Evolutionary conservation across 1,284 basidiomycete genomes (phyloP), one percentile per base, ranked within the genome.

Genomic region (Ganoderma meredithae): DNA sequence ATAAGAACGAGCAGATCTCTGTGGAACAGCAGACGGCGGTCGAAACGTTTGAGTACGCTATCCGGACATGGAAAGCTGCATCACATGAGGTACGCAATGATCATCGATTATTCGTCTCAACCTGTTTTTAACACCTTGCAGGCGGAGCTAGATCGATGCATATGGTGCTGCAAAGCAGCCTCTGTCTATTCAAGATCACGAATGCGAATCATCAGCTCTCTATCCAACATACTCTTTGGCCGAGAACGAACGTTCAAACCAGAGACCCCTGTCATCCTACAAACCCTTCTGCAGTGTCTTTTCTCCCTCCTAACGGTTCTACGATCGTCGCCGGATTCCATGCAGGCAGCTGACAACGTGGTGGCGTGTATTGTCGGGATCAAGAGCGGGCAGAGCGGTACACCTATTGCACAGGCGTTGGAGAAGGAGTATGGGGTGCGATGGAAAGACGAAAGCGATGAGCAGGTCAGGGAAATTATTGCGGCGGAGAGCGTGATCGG

Each of bases 161-260:
- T 90, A 36, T 93, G 90, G 90, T 92, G 90, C 73, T 88, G 86
- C 70, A 86, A 86, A 73, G 89, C 89, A 2, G 86, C 83, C 0
- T 77, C 81, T 6, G 79, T 81, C 15, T 74, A 81, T 13, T 82
- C 83, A 13, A 72, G 73, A 10, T 78, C 84, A 64, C 83, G 87
- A 31, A 80, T 82, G 39, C 83, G 86, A 22, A 79, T 90, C 40
- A 71, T 91, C 19, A 81, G 81, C 19, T 78, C 79, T 12, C 79
- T 92, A 13, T 84, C 83, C 66, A 77, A 81, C n/a, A 75, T 89
- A 22, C 76, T 89, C 3, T 84, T 83, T 67, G 80, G 85, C 25
- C 79, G 81, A 10, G 84, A 85, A 43, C 82, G 78, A 40, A 81
- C 80, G 8, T 83, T 85, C 65, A 72, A 79, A 1, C 77, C 83